phyloP scores from a whole-genome alignment of 768 basidiomycete species.

The Suillus spraguei region DNA sequence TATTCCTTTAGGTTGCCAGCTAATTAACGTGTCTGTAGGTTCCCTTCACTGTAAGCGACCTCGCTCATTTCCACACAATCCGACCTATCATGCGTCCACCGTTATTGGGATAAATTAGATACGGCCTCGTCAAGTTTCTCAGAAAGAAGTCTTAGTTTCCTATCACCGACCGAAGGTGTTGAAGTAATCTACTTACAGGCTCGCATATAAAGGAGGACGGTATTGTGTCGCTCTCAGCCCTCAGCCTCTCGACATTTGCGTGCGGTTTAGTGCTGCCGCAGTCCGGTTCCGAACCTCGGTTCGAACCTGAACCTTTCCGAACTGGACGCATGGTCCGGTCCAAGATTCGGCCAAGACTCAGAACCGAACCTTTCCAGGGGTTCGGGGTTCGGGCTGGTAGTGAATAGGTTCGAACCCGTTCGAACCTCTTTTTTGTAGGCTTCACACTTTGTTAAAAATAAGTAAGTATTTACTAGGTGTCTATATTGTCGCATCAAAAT shows the following conservation, averaged over 20 bases:
- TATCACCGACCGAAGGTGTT: conserved; percentile 35
- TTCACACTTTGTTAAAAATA: too few relatives aligned
- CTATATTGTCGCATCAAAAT: too few relatives aligned
- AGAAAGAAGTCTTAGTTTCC: conserved; percentile 17
- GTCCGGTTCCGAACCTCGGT: too few relatives aligned
- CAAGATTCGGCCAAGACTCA: too few relatives aligned
- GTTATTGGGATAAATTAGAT: conserved; percentile 33
- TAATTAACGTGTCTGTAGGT: conserved; percentile 27
- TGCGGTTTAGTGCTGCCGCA: too few relatives aligned
- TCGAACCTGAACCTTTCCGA: too few relatives aligned
- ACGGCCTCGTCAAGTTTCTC: conserved; percentile 21
- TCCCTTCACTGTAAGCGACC: conserved; percentile 33
- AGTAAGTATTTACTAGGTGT: too few relatives aligned
- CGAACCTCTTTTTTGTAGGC: too few relatives aligned
- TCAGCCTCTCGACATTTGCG: conserved; percentile 18
- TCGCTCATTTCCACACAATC: conserved; percentile 32
- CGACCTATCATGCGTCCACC: conserved; percentile 14
- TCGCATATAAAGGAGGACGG: conserved; percentile 15
- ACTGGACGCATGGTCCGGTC: too few relatives aligned
- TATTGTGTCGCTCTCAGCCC: conserved; percentile 19
- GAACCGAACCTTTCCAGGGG: too few relatives aligned
- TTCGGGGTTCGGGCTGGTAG: too few relatives aligned
- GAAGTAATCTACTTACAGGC: conserved; percentile 20
- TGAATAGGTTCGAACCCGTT: too few relatives aligned
- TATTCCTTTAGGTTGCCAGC: conserved; percentile 26